Percentiles rank a stretch among this genome's conserved stretches.
These are phyloP conservation scores for Eutrema salsugineum DNA, from an alignment of 441 rosid genomes.

Conservation along the genomic window DNA sequence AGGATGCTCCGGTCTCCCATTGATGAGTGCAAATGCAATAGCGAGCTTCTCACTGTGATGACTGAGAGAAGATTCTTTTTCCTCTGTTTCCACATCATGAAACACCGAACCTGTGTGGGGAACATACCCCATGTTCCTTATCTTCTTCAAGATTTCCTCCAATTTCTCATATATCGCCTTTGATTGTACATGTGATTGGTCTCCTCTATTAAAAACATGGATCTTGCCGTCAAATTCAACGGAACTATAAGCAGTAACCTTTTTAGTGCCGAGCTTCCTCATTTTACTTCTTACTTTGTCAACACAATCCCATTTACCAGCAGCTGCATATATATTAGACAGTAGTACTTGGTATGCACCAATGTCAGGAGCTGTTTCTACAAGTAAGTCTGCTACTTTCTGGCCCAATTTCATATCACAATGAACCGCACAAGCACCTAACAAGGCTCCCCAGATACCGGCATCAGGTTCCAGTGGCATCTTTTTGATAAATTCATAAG, in stretches of 20 bases:
- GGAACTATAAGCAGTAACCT: constrained; percentile 40
- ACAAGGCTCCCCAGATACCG: constrained; percentile 42
- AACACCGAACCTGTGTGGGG: constrained; percentile 31
- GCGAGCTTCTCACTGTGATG: constrained; percentile 50
- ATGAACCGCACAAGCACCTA: constrained; percentile 41
- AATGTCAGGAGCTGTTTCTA: constrained; percentile 38
- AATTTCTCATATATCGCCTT: constrained; percentile 34
- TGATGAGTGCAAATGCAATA: constrained; percentile 35
- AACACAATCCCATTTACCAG: constrained; percentile 43
- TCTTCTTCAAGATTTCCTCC: constrained; percentile 34
- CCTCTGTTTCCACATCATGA: constrained; percentile 46
- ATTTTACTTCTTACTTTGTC: constrained; percentile 36
- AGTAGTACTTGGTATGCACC: constrained; percentile 40
- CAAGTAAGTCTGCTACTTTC: constrained; percentile 36
- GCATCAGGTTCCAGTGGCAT: constrained; percentile 44
- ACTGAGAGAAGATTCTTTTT: constrained; percentile 36
- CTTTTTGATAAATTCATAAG: constrained; percentile 33
- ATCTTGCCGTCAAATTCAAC: constrained; percentile 33
- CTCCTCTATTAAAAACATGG: constrained; percentile 38
- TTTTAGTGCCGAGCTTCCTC: constrained; percentile 37
- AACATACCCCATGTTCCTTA: constrained; percentile 37
- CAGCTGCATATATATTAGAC: constrained; percentile 44
- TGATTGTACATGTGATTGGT: constrained; percentile 38
- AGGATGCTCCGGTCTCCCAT: constrained; percentile 23
- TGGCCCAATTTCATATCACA: constrained; percentile 34